Percentiles rank a stretch among this genome's conserved stretches.
Conservation (phyloP, 1,284 basidiomycete genomes). For the Irpex sp. region DNA sequence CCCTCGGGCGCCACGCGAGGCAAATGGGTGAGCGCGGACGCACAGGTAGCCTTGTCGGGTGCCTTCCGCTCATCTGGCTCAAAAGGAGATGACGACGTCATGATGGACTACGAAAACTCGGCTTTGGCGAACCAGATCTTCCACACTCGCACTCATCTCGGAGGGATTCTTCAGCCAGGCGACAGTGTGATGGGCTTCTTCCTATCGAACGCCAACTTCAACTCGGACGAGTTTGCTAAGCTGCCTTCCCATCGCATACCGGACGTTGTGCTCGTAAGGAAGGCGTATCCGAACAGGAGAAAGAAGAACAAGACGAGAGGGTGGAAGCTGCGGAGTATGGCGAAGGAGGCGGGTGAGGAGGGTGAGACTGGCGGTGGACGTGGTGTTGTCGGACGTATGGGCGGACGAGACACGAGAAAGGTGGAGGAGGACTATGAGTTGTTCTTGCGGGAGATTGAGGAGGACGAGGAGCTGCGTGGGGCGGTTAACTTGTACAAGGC, state of each 20-base stretch:
- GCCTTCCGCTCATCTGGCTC: slow-evolving; percentile 56
- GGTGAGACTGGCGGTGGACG: slow-evolving; percentile 69
- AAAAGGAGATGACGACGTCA: slow-evolving; percentile 35
- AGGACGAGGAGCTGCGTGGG: slow-evolving; percentile 90
- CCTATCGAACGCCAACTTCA: slow-evolving; percentile 88
- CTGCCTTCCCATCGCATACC: slow-evolving; percentile 75
- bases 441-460: slow-evolving; percentile 93
- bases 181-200: slow-evolving; percentile 92
- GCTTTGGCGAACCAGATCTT: slow-evolving; percentile 71
- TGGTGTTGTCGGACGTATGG: slow-evolving; percentile 85
- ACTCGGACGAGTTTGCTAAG: slow-evolving; percentile 81
- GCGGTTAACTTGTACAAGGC: slow-evolving; percentile 89
- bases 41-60: slow-evolving; percentile 85
- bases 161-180: slow-evolving; percentile 91
- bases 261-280: slow-evolving; percentile 91
- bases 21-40: slow-evolving; percentile 86
- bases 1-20: slow-evolving; percentile 66
- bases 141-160: slow-evolving; percentile 95
- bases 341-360: slow-evolving; percentile 87
- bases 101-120: slow-evolving; percentile 57
- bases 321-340: slow-evolving; percentile 92
- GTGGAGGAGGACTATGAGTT: slow-evolving; percentile 96
- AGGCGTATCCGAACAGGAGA: slow-evolving; percentile 90
- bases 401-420: slow-evolving; percentile 88
- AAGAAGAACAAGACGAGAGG: slow-evolving; percentile 85